Conservation (phyloP, 768 basidiomycete genomes). For the Xerocomellus amylosporus region DNA sequence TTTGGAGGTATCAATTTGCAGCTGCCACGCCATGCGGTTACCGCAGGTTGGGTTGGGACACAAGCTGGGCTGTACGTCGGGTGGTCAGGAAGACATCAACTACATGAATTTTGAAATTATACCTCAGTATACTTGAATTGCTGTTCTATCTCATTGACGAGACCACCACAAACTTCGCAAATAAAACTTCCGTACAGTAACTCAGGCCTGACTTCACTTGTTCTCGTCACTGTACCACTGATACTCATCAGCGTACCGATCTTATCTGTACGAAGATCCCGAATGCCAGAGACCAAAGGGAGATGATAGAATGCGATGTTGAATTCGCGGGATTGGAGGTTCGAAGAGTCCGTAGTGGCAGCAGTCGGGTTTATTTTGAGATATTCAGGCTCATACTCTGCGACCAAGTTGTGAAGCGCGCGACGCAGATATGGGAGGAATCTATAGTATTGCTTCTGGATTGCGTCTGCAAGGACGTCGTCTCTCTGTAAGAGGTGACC, state of each 20-base stretch:
- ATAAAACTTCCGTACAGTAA: conserved; percentile 90
- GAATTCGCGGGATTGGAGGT: conserved; percentile 91
- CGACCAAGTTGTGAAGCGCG: conserved; percentile 85
- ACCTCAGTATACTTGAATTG: conserved; percentile 99
- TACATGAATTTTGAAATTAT: background rate
- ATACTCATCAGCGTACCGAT: conserved; percentile 95
- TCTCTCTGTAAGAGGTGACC: conserved; percentile 86
- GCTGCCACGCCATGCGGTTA: conserved; percentile 86
- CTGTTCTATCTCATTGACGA: conserved; percentile 92
- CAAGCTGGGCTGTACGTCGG: conserved; percentile 64
- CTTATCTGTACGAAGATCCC: conserved; percentile 87
- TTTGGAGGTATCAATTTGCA: conserved; percentile 93
- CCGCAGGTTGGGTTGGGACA: conserved; percentile 95
- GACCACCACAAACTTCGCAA: conserved; percentile 83
- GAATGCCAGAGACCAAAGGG: conserved; percentile 90
- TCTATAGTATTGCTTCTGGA: conserved; percentile 93
- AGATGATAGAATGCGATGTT: conserved; percentile 94
- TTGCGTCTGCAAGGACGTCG: conserved; percentile 90
- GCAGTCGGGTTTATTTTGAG: conserved; percentile 91
- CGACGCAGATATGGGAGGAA: conserved; percentile 93
- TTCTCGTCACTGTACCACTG: conserved; percentile 95
- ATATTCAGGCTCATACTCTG: conserved; percentile 89
- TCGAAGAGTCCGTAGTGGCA: conserved; percentile 82
- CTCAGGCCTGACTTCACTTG: conserved; percentile 96
- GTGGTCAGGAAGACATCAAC: conserved; percentile 7